These are phyloP conservation scores for Triglochin maritima DNA, from an alignment of 106 monocot genomes.

Conservation along the genomic window DNA sequence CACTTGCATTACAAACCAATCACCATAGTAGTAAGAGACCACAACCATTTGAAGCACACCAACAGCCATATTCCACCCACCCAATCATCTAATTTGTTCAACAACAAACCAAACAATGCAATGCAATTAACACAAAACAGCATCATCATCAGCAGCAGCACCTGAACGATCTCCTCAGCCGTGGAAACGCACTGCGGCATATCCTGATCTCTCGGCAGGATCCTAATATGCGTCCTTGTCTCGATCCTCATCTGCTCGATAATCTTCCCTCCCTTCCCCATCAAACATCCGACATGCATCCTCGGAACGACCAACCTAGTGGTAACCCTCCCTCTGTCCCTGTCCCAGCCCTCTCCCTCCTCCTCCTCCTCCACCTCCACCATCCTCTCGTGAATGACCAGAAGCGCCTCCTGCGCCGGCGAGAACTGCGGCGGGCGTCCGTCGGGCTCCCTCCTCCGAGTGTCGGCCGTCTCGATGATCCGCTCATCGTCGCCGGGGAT, in stretches of 20 bases:
- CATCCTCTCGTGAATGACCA: conserved; percentile 65
- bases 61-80: too few relatives aligned
- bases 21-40: too few relatives aligned
- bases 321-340: conserved; percentile 38
- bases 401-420: conserved; percentile 81
- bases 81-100: too few relatives aligned
- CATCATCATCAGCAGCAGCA: conserved; percentile 1
- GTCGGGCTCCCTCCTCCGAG: conserved; percentile 54
- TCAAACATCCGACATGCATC: conserved; percentile 78
- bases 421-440: conserved; percentile 80
- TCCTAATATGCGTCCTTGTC: conserved; percentile 90
- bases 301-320: conserved; percentile 80
- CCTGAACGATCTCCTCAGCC: conserved; percentile 92
- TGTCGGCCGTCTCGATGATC: conserved; percentile 82
- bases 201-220: conserved; percentile 73
- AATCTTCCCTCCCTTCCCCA: conserved; percentile 95
- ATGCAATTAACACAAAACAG: too few relatives aligned
- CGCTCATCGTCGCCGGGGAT: conserved; percentile 63
- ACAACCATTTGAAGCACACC: too few relatives aligned
- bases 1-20: too few relatives aligned
- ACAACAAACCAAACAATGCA: too few relatives aligned
- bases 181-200: conserved; percentile 68
- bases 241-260: conserved; percentile 99
- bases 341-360: conserved; percentile 24
- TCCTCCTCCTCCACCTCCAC: conserved; percentile 41